Evolutionary conservation across 331 rosid genomes (phyloP), one percentile per base, ranked within the genome.

Genomic region (Spiraea crenata): DNA sequence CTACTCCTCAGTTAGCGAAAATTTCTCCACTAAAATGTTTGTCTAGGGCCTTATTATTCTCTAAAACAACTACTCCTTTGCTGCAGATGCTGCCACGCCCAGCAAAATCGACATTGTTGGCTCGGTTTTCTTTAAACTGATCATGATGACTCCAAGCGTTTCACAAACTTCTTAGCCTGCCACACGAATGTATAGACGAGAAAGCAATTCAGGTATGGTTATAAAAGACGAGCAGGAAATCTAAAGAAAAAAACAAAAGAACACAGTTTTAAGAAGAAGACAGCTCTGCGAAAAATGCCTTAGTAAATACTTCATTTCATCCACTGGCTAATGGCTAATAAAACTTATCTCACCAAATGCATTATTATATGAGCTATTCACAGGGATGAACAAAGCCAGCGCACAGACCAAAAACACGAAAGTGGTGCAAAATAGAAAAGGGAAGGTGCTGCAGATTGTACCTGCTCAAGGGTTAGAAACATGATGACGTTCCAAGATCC

Each of bases 401-500:
- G 13, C 37, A 17, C 16, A 47, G 70, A 65, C 70, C 10, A n/a
- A 40, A 50, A 4, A 66, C 9, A 51, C 4, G 5, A 7, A 38
- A 68, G 12, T 25, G 37, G 35, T n/a, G 15, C 4, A 31, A 31
- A 41, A 37, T 40, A 17, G 42, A 55, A 68, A 54, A 19, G 38
- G 14, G 9, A 19, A 17, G 37, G 20, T 1, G 16, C 4, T 34
- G 20, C 7, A 38, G 45, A 2, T 7, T 42, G 74, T 84, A 93
- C 98, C 97, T 93, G 98, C 67, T 93, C 98, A 76, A 93, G 81
- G 71, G 97, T 90, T 74, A 93, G 83, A 73, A 90, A 93, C 98
- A 93, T 93, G 85, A 93, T 85, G 80, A 93, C 98, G 61, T 93
- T 93, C 98, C 98, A 93, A 4, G 98, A 90, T 83, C 98, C 98